Evolutionary conservation across 2,329 filamentous ascomycete genomes (phyloP).

Genomic region (Colletotrichum lindemuthianum): DNA sequence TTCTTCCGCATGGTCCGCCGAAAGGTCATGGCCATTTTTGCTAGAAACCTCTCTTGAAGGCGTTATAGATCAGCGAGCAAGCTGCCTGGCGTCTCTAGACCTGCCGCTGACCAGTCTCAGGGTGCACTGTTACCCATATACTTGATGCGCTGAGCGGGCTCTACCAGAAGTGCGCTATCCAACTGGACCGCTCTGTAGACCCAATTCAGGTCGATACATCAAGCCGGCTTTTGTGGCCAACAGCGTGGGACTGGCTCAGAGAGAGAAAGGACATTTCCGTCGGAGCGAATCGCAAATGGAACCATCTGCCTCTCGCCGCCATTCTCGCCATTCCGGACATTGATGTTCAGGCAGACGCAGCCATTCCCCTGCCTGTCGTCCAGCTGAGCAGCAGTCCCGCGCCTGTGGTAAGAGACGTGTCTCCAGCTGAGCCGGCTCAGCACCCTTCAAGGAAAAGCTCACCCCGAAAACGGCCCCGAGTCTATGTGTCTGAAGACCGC

Average conservation of each 20-base stretch:
- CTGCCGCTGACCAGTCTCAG: slow-evolving; percentile 21
- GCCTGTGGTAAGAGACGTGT: neutral
- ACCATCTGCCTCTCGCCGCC: slow-evolving; percentile 36
- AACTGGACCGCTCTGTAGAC: slow-evolving; percentile 5
- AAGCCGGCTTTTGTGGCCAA: slow-evolving; percentile 30
- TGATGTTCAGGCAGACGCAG: slow-evolving; percentile 13
- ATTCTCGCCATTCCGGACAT: slow-evolving; percentile 34
- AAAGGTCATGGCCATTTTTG: too few species aligned
- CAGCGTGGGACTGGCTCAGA: slow-evolving; percentile 40
- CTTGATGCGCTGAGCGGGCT: slow-evolving; percentile 27
- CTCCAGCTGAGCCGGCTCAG: neutral
- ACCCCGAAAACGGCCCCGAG: slow-evolving; percentile 40
- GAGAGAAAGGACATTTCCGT: slow-evolving; percentile 39
- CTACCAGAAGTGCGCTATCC: slow-evolving; percentile 19
- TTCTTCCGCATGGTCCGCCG: neutral
- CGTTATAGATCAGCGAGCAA: neutral
- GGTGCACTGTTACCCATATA: slow-evolving; percentile 33
- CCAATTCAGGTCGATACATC: neutral
- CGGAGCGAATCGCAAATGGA: slow-evolving; percentile 36
- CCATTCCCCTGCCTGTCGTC: neutral
- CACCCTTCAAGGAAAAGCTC: neutral
- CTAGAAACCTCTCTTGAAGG: neutral
- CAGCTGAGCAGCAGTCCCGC: neutral
- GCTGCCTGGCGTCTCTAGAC: neutral
- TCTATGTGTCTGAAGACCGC: slow-evolving; percentile 64